Base-by-base conservation (phyloP, 2,329 filamentous ascomycete species). In the Furcasterigmium furcatum region DNA sequence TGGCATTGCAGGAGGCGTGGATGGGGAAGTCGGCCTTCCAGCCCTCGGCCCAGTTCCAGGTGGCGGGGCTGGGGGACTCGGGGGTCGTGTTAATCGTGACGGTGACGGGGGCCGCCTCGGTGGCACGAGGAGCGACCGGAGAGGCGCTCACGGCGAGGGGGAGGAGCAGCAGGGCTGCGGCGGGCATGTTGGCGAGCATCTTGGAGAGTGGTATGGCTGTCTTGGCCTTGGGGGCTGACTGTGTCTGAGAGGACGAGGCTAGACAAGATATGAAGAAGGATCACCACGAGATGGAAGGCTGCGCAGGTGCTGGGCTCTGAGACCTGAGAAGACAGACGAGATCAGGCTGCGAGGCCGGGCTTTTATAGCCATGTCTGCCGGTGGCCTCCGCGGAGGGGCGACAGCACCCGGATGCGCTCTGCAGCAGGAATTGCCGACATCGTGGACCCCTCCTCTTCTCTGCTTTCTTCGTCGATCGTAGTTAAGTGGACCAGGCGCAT, bases 1-100 rank as follows among this genome's bases (percentile, higher is more conserved):
- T 86, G 41, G 68, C 63, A 55, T 88, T 87, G 67, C 85, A 88
- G 20, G 81, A 85, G 27, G 70, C 59, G 61, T 87, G 84, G 58
- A 87, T 84, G 14, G 68, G 64, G 53, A 66, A 74, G 10, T 51
- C 48, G 48, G 58, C 56, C 16, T 55, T 46, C 62, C 62, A 66
- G 21, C 59, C 61, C 5, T 56, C 54, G 22, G 60, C 50, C 64
- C 64, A 67, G 49, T 58, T 52, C 49, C 65, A 67, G 22, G 43
- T 43, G n/a, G 44, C 43, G 24, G 52, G 27, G n/a, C 55, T 54
- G 4, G 57, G 34, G 13, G 55, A 35, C 5, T 39, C 39, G 21
- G 49, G 22, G 29, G 42, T 20, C 38, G 59, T 53, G n/a, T 44
- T 2, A 18, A 43, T 30, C 12, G 43, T 39, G 34, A 45, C 43